These are phyloP conservation scores for Hippophae tibetana DNA, from an alignment of 306 rosid genomes.

Conservation along the genomic window DNA sequence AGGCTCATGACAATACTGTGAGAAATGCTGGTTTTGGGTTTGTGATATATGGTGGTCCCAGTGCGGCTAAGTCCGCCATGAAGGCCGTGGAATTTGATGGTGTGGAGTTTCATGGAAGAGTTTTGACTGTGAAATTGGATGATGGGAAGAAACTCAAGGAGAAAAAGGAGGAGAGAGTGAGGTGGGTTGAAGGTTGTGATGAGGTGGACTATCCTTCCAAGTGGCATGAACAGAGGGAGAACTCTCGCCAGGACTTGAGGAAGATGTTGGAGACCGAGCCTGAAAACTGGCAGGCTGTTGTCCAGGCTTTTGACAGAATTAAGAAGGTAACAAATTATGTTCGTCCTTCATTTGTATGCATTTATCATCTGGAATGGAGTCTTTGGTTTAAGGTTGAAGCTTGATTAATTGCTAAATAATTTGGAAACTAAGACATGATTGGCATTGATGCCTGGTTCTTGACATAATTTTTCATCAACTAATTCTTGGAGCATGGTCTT, in stretches of 20 bases:
- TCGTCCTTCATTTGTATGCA: not conserved
- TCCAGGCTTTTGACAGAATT: constrained; percentile 51
- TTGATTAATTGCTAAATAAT: not conserved
- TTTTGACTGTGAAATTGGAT: constrained; percentile 72
- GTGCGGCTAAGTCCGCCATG: constrained; percentile 50
- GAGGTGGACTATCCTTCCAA: constrained; percentile 40
- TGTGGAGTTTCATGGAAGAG: constrained; percentile 77
- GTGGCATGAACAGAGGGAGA: constrained; percentile 85
- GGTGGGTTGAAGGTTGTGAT: constrained; percentile 53
- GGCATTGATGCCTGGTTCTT: no score
- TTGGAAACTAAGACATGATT: not conserved
- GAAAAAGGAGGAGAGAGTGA: constrained; percentile 41
- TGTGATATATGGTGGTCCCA: constrained; percentile 41
- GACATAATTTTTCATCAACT: no score
- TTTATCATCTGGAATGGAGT: not conserved
- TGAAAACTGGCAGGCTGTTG: constrained; percentile 90
- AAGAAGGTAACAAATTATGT: constrained; percentile 47
- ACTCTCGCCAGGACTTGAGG: constrained; percentile 43
- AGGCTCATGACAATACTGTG: constrained; percentile 42
- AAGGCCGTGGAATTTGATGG: constrained; percentile 92
- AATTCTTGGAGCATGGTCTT: no score
- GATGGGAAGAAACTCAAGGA: constrained; percentile 67
- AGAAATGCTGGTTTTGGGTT: constrained; percentile 79
- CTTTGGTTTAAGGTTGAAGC: not conserved
- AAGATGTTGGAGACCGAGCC: constrained; percentile 72